phyloP scores from a whole-genome alignment of 2,329 filamentous ascomycete species.

The Didymella pinodella region DNA sequence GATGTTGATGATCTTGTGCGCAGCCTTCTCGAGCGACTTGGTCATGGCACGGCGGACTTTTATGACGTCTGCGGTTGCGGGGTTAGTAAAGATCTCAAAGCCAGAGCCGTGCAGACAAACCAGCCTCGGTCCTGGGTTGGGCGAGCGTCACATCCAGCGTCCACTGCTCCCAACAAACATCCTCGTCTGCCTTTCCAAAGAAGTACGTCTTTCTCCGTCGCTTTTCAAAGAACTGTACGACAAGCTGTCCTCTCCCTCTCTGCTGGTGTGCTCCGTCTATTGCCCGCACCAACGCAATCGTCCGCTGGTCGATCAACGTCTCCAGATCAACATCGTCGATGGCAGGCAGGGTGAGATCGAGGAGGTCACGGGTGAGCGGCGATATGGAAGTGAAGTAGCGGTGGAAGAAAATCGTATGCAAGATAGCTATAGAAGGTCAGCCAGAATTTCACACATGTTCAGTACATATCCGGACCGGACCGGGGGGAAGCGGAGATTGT shows the following conservation, averaged over 20 bases:
- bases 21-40: constrained; percentile 83
- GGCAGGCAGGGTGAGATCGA: constrained; percentile 88
- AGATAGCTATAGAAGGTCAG: constrained; percentile 68
- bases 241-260: constrained; percentile 77
- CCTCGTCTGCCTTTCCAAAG: constrained; percentile 81
- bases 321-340: constrained; percentile 91
- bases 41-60: constrained; percentile 93
- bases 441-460: constrained; percentile 6
- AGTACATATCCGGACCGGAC: constrained; percentile 1
- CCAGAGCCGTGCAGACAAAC: constrained; percentile 59
- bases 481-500: constrained; percentile 10
- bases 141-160: constrained; percentile 92
- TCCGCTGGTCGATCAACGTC: constrained; percentile 89
- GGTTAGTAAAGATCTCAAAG: constrained; percentile 5
- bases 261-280: constrained; percentile 65
- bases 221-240: constrained; percentile 95
- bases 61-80: constrained; percentile 71
- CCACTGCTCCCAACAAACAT: constrained; percentile 98
- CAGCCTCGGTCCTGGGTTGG: constrained; percentile 85
- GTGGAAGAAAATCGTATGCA: constrained; percentile 99
- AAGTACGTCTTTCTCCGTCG: constrained; percentile 78
- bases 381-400: constrained; percentile 90
- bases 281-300: constrained; percentile 79
- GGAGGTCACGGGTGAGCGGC: constrained; percentile 84
- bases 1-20: constrained; percentile 87